These are phyloP conservation scores for Thinopyrum elongatum DNA, from an alignment of 176 grass and related monocot species.

Conservation along the genomic window DNA sequence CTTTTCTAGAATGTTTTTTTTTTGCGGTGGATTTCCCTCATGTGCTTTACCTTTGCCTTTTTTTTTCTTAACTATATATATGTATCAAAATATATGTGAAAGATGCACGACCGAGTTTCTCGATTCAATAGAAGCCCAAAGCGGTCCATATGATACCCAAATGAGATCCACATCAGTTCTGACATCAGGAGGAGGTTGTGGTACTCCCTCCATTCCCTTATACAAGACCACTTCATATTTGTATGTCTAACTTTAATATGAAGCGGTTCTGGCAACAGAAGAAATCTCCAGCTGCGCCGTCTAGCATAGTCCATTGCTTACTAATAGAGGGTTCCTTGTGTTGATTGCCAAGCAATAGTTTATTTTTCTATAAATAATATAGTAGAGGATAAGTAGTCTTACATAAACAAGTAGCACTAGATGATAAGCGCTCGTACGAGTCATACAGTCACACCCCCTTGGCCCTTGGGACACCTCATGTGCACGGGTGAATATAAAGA, in stretches of 20 bases:
- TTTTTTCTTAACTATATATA: too few species aligned
- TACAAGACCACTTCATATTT: too few species aligned
- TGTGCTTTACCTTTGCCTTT: too few species aligned
- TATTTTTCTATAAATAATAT: too few species aligned
- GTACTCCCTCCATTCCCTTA: too few species aligned
- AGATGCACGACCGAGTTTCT: too few species aligned
- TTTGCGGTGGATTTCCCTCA: too few species aligned
- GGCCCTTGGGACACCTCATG: neutral
- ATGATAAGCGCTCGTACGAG: neutral
- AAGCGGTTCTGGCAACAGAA: neutral
- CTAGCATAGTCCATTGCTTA: neutral
- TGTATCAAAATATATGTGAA: too few species aligned
- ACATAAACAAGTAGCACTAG: neutral
- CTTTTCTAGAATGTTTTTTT: too few species aligned
- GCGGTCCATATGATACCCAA: too few species aligned
- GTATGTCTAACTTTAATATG: too few species aligned
- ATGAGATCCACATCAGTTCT: neutral
- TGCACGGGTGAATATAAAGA: neutral
- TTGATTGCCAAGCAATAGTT: neutral
- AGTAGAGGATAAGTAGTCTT: neutral
- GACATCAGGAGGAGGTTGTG: neutral
- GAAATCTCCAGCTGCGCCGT: neutral
- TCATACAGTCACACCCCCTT: neutral
- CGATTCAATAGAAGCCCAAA: too few species aligned
- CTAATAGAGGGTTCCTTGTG: neutral